A percentile compares a stretch with the other conserved stretches of the same genome.
Conservation (phyloP, 768 basidiomycete species). For the Lyophyllum shimeji region DNA sequence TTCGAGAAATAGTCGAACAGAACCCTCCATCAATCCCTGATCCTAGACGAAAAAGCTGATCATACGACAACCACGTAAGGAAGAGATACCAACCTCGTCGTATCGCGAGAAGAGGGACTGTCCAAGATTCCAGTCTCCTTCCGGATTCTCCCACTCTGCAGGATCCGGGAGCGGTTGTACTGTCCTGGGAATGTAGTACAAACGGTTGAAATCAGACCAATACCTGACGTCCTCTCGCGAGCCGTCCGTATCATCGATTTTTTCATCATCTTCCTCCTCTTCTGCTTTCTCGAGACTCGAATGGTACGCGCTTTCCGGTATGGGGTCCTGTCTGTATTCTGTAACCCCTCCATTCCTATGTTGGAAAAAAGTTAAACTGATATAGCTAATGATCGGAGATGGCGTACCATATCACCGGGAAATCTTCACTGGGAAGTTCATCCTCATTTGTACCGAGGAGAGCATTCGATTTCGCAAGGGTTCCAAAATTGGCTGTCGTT, state of each 20-base stretch:
- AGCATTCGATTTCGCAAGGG: conserved; percentile 43
- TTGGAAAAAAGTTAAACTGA: neutral
- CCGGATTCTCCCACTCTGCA: conserved; percentile 50
- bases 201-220: conserved; percentile 71
- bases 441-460: conserved; percentile 34
- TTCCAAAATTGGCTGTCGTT: conserved; percentile 64
- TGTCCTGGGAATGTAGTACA: conserved; percentile 64
- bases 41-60: conserved; percentile 37
- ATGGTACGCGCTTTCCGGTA: conserved; percentile 59
- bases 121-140: conserved; percentile 58
- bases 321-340: conserved; percentile 51
- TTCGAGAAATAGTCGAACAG: conserved; percentile 67
- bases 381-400: conserved; percentile 2
- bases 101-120: conserved; percentile 51
- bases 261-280: conserved; percentile 4
- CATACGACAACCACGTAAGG: neutral
- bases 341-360: conserved; percentile 45
- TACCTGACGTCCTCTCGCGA: conserved; percentile 40
- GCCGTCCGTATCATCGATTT: conserved; percentile 4
- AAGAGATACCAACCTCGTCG: conserved; percentile 45
- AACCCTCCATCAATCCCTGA: conserved; percentile 65
- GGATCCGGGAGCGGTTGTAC: conserved; percentile 63
- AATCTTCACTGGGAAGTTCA: conserved; percentile 11
- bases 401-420: conserved; percentile 18
- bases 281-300: conserved; percentile 31